Evolutionary conservation across 192 early-diverging fungal genomes (phyloP), one percentile per base, ranked within the genome.

Genomic region (Podila epicladia): DNA sequence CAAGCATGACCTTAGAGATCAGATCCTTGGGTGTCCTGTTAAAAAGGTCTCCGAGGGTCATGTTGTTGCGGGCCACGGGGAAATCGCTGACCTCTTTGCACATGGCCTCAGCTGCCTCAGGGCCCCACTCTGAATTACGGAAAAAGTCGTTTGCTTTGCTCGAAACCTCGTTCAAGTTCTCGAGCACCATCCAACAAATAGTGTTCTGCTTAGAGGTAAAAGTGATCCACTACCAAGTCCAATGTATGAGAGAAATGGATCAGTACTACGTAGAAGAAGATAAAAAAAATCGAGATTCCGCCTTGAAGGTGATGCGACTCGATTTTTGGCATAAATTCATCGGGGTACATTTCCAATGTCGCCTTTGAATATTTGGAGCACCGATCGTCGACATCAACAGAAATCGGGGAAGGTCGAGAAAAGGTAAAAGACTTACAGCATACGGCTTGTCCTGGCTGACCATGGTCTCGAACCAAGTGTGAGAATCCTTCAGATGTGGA

Each of bases 1-100:
- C 63, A n/a, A 64, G 41, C 41, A 45, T 64, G 41, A 49, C 63
- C 8, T 64, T 64, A 28, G 63, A 64, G 45, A 64, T 64, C 37
- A 64, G 9, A 17, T 64, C 63, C 12, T 48, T 38, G 4, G 63
- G 63, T 6, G 63, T 64, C 22, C 38, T 22, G 13, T 64, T 28
- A 7, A 64, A 45, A 8, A 64, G 26, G 24, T 64, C 41, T 0
- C 63, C 63, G 9, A 64, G 0, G 3, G 41, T 64, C 63, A 12
- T 41, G 33, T 48, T 64, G 22, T 24, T 37, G 9, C 63, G 26
- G 11, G 45, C 17, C 13, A 64, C 63, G 4, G 35, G 33, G 26
- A 64, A 64, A 2, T 28, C n/a, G 11, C 45, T 9, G 3, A 64
- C 41, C 22, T 64, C 63, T 13, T 64, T 64, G 41, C 63, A 64